Percentiles rank a stretch among this genome's conserved stretches.
Evolutionary conservation across 306 rosid species (phyloP).

Genomic region (Casuarina cunninghamiana): DNA sequence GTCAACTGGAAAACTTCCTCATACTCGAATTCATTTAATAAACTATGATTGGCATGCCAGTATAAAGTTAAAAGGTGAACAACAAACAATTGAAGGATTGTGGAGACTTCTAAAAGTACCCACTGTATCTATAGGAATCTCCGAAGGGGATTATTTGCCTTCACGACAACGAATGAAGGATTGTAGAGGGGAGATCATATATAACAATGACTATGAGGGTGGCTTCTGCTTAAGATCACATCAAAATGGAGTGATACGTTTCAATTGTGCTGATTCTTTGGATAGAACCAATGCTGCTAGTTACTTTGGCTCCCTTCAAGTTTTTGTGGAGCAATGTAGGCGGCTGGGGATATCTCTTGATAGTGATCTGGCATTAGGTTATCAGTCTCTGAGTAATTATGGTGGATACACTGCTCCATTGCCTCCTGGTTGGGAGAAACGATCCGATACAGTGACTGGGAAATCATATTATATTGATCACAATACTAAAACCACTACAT

Average conservation of each 20-base stretch:
- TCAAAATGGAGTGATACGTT: constrained; percentile 93
- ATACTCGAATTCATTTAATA: constrained; percentile 69
- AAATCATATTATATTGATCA: constrained; percentile 88
- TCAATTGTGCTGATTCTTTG: constrained; percentile 98
- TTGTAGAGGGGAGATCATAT: constrained; percentile 84
- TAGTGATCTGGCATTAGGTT: constrained; percentile 67
- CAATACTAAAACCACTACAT: constrained; percentile 95
- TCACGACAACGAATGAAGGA: constrained; percentile 72
- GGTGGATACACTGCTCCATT: constrained; percentile 90
- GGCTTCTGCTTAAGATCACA: constrained; percentile 89
- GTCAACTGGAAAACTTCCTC: constrained; percentile 74
- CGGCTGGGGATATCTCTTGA: constrained; percentile 92
- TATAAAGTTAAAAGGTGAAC: constrained; percentile 83
- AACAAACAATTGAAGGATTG: constrained; percentile 86
- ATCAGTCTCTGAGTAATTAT: constrained; percentile 55
- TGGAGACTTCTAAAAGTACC: constrained; percentile 89
- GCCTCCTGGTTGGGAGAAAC: constrained; percentile 99
- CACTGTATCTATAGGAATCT: constrained; percentile 69
- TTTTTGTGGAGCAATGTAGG: constrained; percentile 96
- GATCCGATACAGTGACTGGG: constrained; percentile 90
- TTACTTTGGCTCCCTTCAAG: constrained; percentile 93
- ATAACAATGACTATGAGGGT: constrained; percentile 68
- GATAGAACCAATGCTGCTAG: constrained; percentile 99
- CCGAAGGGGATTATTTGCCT: constrained; percentile 97
- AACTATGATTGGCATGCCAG: constrained; percentile 98